Evolutionary conservation across 192 early-diverging fungal species (phyloP), one percentile per base, ranked within the genome.

Genomic region (Umbelopsis ramanniana): DNA sequence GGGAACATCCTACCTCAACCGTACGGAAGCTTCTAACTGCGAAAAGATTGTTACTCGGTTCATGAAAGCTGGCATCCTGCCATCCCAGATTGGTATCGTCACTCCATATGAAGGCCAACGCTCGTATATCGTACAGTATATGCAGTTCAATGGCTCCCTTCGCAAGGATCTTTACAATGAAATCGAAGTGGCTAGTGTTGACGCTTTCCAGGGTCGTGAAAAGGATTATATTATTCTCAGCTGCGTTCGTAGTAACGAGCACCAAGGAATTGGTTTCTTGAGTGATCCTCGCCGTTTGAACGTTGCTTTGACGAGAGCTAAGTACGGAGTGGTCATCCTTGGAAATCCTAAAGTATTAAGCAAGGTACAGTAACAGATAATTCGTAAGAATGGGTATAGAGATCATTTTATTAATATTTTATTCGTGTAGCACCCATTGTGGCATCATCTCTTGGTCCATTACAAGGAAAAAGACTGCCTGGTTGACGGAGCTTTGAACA

Each of bases 101-200:
- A 99, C 98, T 2, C 98, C 98, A 6, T 99, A 99, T 73, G 98
- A 99, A 79, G 97, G 98, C 22, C 98, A 99, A 79, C 92, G 98
- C 17, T 90, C 96, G 23, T 99, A 93, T 79, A 81, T 99, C 63
- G 96, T 97, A 22, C 88, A 91, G 67, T 94, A 98, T 79, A 98
- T 99, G 96, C 94, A 94, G 73, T 95, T 93, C 71, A 91, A 91
- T 63, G 98, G 98, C 15, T 84, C 94, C 2, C 78, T 98, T 71
- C 92, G 90, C 66, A 93, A 93, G 76, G 96, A 98, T 55, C 82
- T 96, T 14, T 99, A 98, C 88, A 99, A 98, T 83, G 96, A 98
- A 38, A 96, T 99, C 22, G 98, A 99, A 77, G 96, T 99, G 5
- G 97, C 97, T 26, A 96, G 93, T 76, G 97, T 99, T 12, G 97